Evolutionary conservation across 2,329 filamentous ascomycete species (phyloP), one percentile per base, ranked within the genome.

Genomic region (Sarocladium oryzae): DNA sequence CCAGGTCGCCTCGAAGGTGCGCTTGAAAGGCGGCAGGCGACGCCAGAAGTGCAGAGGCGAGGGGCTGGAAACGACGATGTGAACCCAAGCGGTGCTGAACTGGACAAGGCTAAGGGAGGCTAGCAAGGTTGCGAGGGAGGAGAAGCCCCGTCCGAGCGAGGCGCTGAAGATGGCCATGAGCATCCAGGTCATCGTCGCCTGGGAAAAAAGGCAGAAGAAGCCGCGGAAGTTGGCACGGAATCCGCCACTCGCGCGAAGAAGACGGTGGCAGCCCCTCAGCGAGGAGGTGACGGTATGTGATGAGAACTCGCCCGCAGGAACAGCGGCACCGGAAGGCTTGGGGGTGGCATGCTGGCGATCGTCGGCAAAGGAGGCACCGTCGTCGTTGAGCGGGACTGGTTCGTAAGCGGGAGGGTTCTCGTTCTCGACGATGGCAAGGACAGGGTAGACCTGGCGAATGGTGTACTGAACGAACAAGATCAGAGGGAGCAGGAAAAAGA

Each of bases 31-130:
- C 15, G 86, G 84, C 49, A 95, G 77, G 52, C 89, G 86, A 61
- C 77, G 72, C 69, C 78, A 87, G 74, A 85, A 89, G 58, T 70
- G 71, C 64, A 79, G 78, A 45, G 73, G 63, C 52, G 79, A 84
- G 4, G 83, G 81, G 50, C 81, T 75, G 2, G 88, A 84, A 63
- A 96, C 90, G 64, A 95, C 81, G 60, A 88, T 84, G 66, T 96
- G 89, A 3, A 90, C 88, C 89, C 90, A 96, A 50, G 82, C 78
- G 58, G 91, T 79, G 64, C 82, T 79, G 53, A 92, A 67, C 61
- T 86, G 86, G 33, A 85, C 79, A 28, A 88, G 72, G 18, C 78
- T 66, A 20, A 92, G 66, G 49, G 79, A 75, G 23, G 81, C 74
- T 37, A 86, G 52, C 48, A 85, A 74, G 50, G 75, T 75, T 51